These are phyloP conservation scores for Striga asiatica DNA, from an alignment of 257 asterid genomes.

Conservation along the genomic window DNA sequence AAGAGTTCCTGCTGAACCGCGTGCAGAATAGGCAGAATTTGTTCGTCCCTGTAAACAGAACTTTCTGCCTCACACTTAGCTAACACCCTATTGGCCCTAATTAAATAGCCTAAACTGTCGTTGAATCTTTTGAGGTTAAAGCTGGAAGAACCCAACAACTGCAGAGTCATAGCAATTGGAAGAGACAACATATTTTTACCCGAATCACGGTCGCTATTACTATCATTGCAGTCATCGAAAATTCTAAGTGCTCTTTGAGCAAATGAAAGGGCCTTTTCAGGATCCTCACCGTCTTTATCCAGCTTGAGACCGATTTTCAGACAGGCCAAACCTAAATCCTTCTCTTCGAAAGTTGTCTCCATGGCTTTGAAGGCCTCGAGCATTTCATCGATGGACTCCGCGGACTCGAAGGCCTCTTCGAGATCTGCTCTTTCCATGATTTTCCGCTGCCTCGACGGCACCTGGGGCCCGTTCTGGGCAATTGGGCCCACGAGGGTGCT, in stretches of 20 bases:
- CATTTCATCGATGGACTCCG: conserved; percentile 67
- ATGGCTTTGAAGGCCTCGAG: conserved; percentile 52
- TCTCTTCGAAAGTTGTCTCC: conserved; percentile 60
- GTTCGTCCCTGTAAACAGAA: conserved; percentile 26
- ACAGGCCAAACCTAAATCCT: conserved; percentile 67
- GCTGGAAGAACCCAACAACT: no score
- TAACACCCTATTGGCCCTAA: conserved; percentile 76
- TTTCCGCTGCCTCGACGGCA: conserved; percentile 67
- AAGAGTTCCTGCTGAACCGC: conserved; percentile 67
- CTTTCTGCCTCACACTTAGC: no score
- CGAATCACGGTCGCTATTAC: no score
- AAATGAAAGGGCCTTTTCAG: conserved; percentile 54
- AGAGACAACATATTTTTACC: no score
- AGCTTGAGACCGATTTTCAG: conserved; percentile 75
- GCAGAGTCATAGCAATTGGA: no score
- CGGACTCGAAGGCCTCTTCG: conserved; percentile 85
- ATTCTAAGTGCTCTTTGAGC: no score
- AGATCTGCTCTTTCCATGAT: conserved; percentile 46
- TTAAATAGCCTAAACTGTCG: conserved; percentile 80
- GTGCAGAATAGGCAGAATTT: conserved; percentile 54
- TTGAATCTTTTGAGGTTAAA: conserved; percentile 64
- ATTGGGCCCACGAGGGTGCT: conserved; percentile 34
- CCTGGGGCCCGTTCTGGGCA: conserved; percentile 20
- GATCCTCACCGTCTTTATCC: conserved; percentile 78
- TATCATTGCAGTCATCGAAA: no score